These are phyloP conservation scores for Trematosphaeria pertusa DNA, from an alignment of 2,329 filamentous ascomycete genomes.

Conservation along the genomic window DNA sequence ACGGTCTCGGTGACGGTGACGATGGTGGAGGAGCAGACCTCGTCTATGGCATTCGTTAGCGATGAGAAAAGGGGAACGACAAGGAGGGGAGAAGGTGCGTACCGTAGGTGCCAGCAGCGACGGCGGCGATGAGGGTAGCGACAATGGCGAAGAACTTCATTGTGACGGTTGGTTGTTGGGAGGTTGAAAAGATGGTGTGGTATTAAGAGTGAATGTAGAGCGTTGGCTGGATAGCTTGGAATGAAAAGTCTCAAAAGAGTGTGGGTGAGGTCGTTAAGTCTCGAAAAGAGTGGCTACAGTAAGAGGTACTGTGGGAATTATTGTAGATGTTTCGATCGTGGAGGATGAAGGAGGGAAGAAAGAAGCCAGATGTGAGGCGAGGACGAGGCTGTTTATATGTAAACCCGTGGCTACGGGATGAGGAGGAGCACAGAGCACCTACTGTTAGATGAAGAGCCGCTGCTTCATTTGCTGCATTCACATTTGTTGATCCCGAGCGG, in stretches of 20 bases:
- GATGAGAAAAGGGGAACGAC: not conserved
- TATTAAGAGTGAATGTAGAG: no score
- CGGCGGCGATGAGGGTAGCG: constrained; percentile 34
- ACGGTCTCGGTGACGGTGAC: constrained; percentile 41
- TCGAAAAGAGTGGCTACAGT: constrained; percentile 41
- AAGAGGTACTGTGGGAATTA: constrained; percentile 30
- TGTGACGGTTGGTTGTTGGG: constrained; percentile 17
- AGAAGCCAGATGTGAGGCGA: constrained; percentile 9
- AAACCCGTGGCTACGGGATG: no score
- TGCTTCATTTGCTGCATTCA: no score
- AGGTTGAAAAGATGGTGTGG: no score
- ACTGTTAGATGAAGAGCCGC: no score
- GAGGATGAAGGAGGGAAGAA: constrained; percentile 21
- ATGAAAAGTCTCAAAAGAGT: constrained; percentile 20
- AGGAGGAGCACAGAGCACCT: no score
- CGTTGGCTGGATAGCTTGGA: constrained; percentile 14
- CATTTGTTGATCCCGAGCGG: no score
- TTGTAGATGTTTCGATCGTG: constrained; percentile 11
- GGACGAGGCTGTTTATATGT: constrained; percentile 24
- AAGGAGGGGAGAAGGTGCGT: not conserved
- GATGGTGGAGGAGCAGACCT: constrained; percentile 31
- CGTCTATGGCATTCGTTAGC: constrained; percentile 17
- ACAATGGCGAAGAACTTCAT: constrained; percentile 43
- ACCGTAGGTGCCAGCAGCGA: constrained; percentile 29
- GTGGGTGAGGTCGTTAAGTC: constrained; percentile 13